These are phyloP conservation scores for Auricularia auricula-judae DNA, from an alignment of 768 basidiomycete genomes.

Conservation along the genomic window DNA sequence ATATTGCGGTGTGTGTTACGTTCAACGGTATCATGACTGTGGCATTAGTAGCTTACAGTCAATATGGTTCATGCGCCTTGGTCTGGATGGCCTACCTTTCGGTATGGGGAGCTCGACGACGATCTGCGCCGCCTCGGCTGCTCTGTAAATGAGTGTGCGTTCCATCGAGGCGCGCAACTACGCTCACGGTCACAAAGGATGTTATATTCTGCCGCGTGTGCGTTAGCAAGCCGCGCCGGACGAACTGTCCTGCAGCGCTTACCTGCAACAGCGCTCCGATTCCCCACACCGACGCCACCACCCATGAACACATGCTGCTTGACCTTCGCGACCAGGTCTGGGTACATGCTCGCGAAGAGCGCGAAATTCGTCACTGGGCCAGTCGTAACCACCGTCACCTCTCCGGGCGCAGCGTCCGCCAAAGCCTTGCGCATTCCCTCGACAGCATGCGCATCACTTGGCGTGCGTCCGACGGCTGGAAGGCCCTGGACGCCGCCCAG, in stretches of 20 bases:
- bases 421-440: slow-evolving; percentile 58
- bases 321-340: slow-evolving; percentile 41
- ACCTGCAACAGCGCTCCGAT: slow-evolving; percentile 68
- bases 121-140: slow-evolving; percentile 77
- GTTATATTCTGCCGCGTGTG: slow-evolving; percentile 49
- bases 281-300: slow-evolving; percentile 79
- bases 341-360: slow-evolving; percentile 42
- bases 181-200: slow-evolving; percentile 69
- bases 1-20: slow-evolving; percentile 78
- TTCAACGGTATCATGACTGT: slow-evolving; percentile 72
- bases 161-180: neutral
- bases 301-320: slow-evolving; percentile 83
- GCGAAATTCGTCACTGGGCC: slow-evolving; percentile 84
- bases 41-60: neutral
- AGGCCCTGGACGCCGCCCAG: slow-evolving; percentile 79
- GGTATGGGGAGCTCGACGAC: slow-evolving; percentile 62
- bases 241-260: slow-evolving; percentile 5
- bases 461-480: slow-evolving; percentile 34
- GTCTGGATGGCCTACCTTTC: slow-evolving; percentile 18
- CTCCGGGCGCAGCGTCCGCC: slow-evolving; percentile 37
- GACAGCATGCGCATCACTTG: slow-evolving; percentile 45
- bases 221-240: neutral
- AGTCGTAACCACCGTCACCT: slow-evolving; percentile 60
- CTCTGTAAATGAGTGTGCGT: neutral
- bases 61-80: neutral